These are phyloP conservation scores for Colletotrichum simmondsii DNA, from an alignment of 2,329 filamentous ascomycete genomes.

Conservation along the genomic window DNA sequence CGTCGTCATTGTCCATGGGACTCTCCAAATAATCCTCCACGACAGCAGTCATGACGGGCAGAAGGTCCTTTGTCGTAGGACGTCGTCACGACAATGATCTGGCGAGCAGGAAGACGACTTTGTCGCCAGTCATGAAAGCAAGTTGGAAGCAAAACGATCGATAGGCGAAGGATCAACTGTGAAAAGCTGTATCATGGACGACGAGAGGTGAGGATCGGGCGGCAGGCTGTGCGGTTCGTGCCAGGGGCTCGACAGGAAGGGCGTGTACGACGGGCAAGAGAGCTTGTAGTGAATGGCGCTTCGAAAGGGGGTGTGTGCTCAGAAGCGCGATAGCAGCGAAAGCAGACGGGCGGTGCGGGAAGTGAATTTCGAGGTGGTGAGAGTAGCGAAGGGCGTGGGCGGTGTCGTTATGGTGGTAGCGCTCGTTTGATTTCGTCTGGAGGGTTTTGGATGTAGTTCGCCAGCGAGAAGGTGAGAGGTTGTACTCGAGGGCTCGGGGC, in stretches of 20 bases:
- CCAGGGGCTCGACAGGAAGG: conserved; percentile 26
- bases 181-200: conserved; percentile 27
- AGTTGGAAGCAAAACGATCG: conserved; percentile 8
- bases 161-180: conserved; percentile 15
- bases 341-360: conserved; percentile 8
- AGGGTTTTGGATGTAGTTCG: conserved; percentile 20
- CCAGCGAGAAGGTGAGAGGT: background rate
- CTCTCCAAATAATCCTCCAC: conserved; percentile 73
- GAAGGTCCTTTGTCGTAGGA: conserved; percentile 22
- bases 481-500: conserved; percentile 13
- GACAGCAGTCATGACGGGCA: conserved; percentile 54
- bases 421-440: conserved; percentile 24
- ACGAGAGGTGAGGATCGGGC: conserved; percentile 9
- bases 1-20: conserved; percentile 81
- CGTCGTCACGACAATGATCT: conserved; percentile 30
- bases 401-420: conserved; percentile 24
- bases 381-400: background rate
- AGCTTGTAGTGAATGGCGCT: conserved; percentile 27
- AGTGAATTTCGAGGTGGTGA: background rate
- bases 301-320: conserved; percentile 23
- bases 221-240: conserved; percentile 32
- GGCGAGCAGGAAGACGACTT: conserved; percentile 11
- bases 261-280: conserved; percentile 18
- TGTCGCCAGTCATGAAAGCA: conserved; percentile 28
- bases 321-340: conserved; percentile 19